phyloP scores from a whole-genome alignment of 2,329 filamentous ascomycete genomes.

The Aureobasidium sp. region DNA sequence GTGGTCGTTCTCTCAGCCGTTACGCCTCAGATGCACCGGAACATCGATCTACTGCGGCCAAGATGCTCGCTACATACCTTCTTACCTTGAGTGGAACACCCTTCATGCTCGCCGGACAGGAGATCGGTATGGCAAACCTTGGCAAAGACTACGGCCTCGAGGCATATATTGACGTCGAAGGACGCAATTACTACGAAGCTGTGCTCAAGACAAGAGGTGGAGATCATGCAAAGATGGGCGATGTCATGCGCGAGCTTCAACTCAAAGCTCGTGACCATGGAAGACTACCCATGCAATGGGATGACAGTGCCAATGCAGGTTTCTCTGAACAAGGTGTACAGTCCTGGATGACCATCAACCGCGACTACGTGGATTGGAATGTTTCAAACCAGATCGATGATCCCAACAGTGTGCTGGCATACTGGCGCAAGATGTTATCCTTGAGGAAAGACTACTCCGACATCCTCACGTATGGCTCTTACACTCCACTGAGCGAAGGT shows the following conservation, averaged over 20 bases:
- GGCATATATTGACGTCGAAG: constrained; percentile 61
- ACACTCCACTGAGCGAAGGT: constrained; percentile 24
- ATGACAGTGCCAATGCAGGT: constrained; percentile 60
- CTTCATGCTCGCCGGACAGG: constrained; percentile 59
- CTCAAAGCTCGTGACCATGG: constrained; percentile 67
- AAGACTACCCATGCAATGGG: constrained; percentile 76
- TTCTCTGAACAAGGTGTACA: constrained; percentile 57
- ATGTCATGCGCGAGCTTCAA: constrained; percentile 60
- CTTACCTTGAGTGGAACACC: constrained; percentile 52
- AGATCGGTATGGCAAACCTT: constrained; percentile 57
- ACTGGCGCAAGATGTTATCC: constrained; percentile 65
- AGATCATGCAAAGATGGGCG: constrained; percentile 43
- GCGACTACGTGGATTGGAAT: constrained; percentile 66
- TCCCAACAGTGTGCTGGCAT: constrained; percentile 61
- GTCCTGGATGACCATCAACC: constrained; percentile 69
- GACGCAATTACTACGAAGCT: constrained; percentile 62
- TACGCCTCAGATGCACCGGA: constrained; percentile 30
- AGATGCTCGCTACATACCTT: constrained; percentile 44
- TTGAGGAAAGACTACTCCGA: constrained; percentile 64
- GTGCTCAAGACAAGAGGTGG: constrained; percentile 43
- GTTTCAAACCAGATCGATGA: constrained; percentile 60
- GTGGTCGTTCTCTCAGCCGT: constrained; percentile 54
- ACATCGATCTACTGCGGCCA: constrained; percentile 37
- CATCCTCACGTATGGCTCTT: constrained; percentile 35
- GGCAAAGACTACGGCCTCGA: constrained; percentile 46